These are phyloP conservation scores for Dichomitus squalens DNA, from an alignment of 1,284 basidiomycete species.

Conservation along the genomic window DNA sequence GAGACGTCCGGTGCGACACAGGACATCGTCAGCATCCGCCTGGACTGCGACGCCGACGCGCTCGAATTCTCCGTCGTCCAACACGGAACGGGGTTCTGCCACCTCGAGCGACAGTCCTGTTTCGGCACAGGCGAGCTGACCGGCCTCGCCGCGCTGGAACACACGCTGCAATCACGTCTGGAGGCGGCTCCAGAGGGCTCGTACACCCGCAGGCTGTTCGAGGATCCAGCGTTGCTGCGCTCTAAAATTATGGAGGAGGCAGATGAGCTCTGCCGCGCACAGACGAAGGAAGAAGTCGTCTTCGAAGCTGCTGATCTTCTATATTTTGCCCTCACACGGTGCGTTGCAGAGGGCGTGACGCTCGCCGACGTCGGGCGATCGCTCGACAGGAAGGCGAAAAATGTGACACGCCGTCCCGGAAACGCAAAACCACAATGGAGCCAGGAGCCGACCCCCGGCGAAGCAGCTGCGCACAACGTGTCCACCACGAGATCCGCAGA, in stretches of 20 bases:
- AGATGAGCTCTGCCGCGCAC: slow-evolving; percentile 90
- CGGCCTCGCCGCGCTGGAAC: slow-evolving; percentile 85
- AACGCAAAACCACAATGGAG: slow-evolving; percentile 92
- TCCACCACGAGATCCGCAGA: slow-evolving; percentile 30
- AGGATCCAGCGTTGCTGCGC: slow-evolving; percentile 78
- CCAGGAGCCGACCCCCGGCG: slow-evolving; percentile 36
- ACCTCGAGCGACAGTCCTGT: slow-evolving; percentile 84
- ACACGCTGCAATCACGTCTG: slow-evolving; percentile 76
- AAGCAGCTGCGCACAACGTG: slow-evolving; percentile 15
- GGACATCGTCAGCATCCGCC: slow-evolving; percentile 78
- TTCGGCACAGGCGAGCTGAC: slow-evolving; percentile 66
- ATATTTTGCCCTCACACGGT: slow-evolving; percentile 93
- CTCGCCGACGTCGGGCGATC: slow-evolving; percentile 87
- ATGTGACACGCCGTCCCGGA: slow-evolving; percentile 87
- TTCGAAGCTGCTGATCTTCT: slow-evolving; percentile 96
- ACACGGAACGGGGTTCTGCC: slow-evolving; percentile 93
- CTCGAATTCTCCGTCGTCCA: slow-evolving; percentile 93
- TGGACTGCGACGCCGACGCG: slow-evolving; percentile 94
- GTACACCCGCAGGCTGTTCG: slow-evolving; percentile 91
- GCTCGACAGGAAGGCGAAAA: slow-evolving; percentile 86
- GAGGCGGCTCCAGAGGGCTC: slow-evolving; percentile 84
- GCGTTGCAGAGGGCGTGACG: slow-evolving; percentile 82
- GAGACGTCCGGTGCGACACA: slow-evolving; percentile 96
- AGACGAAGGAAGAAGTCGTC: slow-evolving; percentile 83
- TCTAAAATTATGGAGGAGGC: slow-evolving; percentile 99